These are phyloP conservation scores for Pyrenophora seminiperda DNA, from an alignment of 2,329 filamentous ascomycete genomes.

Conservation along the genomic window DNA sequence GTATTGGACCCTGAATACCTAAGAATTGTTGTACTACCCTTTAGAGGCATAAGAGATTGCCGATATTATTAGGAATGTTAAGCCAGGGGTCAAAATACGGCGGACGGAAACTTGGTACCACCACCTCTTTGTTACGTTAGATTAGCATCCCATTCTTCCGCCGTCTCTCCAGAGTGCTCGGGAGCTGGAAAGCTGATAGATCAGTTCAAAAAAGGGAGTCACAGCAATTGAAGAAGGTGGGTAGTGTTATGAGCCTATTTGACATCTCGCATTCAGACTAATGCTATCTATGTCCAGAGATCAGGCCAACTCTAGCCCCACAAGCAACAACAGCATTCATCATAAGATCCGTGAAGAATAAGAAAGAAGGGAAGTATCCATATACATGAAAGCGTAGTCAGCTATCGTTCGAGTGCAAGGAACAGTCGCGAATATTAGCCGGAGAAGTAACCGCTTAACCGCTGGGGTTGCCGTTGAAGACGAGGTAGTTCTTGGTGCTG, in stretches of 20 bases:
- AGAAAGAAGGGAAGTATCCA: slow-evolving; percentile 4
- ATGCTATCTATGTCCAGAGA: slow-evolving; percentile 1
- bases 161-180: too few species aligned
- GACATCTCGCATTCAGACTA: slow-evolving; percentile 4
- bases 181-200: too few species aligned
- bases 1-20: too few species aligned
- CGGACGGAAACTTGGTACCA: too few species aligned
- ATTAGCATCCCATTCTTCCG: too few species aligned
- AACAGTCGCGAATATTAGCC: background rate
- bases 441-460: slow-evolving; percentile 15
- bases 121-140: too few species aligned
- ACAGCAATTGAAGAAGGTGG: background rate
- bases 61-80: too few species aligned
- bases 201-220: background rate
- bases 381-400: slow-evolving; percentile 1
- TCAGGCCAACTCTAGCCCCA: background rate
- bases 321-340: slow-evolving; percentile 3
- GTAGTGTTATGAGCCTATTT: background rate
- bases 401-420: background rate
- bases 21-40: too few species aligned
- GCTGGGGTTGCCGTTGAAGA: slow-evolving; percentile 58
- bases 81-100: too few species aligned
- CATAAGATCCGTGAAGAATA: slow-evolving; percentile 11
- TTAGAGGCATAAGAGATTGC: too few species aligned
- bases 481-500: slow-evolving; percentile 59